Base-by-base conservation (phyloP, 202 grass and related monocot species). In the Bolboschoenoplectus hybrid region DNA sequence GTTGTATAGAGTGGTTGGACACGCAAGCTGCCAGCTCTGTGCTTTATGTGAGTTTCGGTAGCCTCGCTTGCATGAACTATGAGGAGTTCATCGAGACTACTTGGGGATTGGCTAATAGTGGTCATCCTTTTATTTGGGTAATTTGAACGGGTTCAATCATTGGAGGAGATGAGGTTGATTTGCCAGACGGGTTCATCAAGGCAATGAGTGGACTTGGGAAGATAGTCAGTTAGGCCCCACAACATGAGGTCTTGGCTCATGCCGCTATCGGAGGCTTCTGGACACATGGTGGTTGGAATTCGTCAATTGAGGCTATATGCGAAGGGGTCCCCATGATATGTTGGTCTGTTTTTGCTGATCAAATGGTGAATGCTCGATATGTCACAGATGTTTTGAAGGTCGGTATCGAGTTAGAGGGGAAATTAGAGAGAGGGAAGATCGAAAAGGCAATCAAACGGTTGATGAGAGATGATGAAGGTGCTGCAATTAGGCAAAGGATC, bases 261-360 rank as follows among this genome's bases (percentile, higher is more conserved):
- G 52, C 1, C 0, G 87, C 89, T 0, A 35, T 92, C 1, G 90
- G 90, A 0, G 87, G 69, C 3, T 97, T 97, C 19, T 91, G 81
- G 92, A 97, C 92, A 1, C 90, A 97, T 67, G 40, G 7, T 4
- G 90, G 90, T 0, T 97, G 94, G 91, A 97, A 97, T 85, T 97
- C 92, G 0, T 92, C 90, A 0, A 3, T 97, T 6, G 94, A 94
- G 66, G 84, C 81, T 9, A 78, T 97, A 1, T 74, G 70, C 1
- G 92, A 92, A 73, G 92, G 94, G 2, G 74, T 93, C 0, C 92
- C 95, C 0, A 94, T 97, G 92, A 82, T 97, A 0, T 97, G 92
- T 17, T 84, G 72, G 57, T 89, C 95, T 0, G 67, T 61, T 0
- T 94, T 91, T 39, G 55, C 60, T 0, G 94, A 97, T 40, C 94